phyloP scores from a whole-genome alignment of 176 grass and related monocot species.

The Cenchrus purpureus region DNA sequence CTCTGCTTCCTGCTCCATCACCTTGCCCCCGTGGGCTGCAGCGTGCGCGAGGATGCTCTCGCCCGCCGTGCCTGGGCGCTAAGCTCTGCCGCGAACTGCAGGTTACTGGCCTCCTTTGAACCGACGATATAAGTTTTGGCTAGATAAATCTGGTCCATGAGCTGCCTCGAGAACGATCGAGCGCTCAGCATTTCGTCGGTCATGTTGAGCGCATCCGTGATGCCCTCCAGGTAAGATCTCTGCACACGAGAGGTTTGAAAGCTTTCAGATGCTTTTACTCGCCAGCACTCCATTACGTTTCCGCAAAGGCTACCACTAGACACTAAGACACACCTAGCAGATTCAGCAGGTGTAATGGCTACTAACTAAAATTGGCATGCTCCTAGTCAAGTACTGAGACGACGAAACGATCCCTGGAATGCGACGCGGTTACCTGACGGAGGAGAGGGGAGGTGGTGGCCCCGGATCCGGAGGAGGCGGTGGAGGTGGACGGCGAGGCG shows the following conservation, averaged over 20 bases:
- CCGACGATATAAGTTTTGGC: conserved; percentile 75
- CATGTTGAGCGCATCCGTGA: conserved; percentile 68
- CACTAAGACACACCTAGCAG: background rate
- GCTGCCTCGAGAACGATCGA: conserved; percentile 75
- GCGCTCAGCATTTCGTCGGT: conserved; percentile 81
- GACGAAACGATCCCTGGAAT: conserved; percentile 1
- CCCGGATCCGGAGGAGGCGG: conserved; percentile 24
- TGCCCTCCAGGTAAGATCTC: conserved; percentile 62
- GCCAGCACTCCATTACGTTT: background rate
- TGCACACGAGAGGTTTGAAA: conserved; percentile 44
- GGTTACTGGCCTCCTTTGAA: conserved; percentile 78
- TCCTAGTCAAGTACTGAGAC: background rate
- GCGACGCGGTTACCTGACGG: conserved; percentile 48
- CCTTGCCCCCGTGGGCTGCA: conserved; percentile 43
- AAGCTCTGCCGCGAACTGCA: conserved; percentile 84
- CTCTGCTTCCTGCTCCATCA: conserved; percentile 59
- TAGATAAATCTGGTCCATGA: conserved; percentile 89
- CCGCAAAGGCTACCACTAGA: background rate
- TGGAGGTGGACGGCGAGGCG: conserved; percentile 22
- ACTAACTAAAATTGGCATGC: background rate
- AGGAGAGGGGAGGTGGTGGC: conserved; percentile 38
- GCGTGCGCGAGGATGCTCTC: conserved; percentile 62
- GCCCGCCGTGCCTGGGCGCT: conserved; percentile 55
- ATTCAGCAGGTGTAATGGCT: conserved; percentile 18
- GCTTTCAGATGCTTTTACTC: conserved; percentile 12